Percentiles rank a stretch among this genome's conserved stretches.
Conservation (phyloP, 2,329 filamentous ascomycete genomes). For the Fusarium austroafricanum region DNA sequence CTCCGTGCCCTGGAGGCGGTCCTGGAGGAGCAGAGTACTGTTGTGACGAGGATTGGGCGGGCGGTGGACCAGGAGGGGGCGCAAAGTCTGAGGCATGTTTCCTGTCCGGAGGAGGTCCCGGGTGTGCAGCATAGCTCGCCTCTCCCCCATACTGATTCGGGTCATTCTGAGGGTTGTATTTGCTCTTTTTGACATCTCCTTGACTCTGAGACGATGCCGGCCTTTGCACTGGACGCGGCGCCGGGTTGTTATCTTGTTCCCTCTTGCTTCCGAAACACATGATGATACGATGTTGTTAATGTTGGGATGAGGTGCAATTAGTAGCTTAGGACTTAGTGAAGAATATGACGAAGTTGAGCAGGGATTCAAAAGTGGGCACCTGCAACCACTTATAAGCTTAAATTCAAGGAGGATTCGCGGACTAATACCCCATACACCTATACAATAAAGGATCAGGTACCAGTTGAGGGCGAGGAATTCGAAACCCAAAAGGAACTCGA, state of each 20-base stretch:
- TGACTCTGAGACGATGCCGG: slow-evolving; percentile 45
- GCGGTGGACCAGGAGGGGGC: slow-evolving; percentile 47
- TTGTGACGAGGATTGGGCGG: slow-evolving; percentile 31
- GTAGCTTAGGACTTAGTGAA: not conserved
- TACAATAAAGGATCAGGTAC: not conserved
- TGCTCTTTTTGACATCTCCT: slow-evolving; percentile 46
- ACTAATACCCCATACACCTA: not conserved
- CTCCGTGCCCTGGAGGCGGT: slow-evolving; percentile 14
- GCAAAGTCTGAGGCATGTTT: slow-evolving; percentile 45
- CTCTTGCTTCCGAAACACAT: slow-evolving; percentile 66
- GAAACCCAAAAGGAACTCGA: not conserved
- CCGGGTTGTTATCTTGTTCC: slow-evolving; percentile 53
- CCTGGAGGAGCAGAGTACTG: slow-evolving; percentile 44
- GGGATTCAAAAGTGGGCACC: slow-evolving; percentile 24
- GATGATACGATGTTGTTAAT: slow-evolving; percentile 2
- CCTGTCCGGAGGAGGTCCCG: slow-evolving; percentile 26
- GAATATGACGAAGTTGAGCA: slow-evolving; percentile 26
- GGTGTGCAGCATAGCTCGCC: slow-evolving; percentile 40
- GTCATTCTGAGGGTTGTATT: slow-evolving; percentile 43
- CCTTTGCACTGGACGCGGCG: slow-evolving; percentile 54
- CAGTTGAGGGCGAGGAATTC: not conserved
- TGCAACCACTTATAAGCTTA: slow-evolving; percentile 36
- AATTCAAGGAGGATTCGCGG: slow-evolving; percentile 6
- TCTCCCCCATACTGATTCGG: slow-evolving; percentile 32
- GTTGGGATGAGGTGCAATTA: slow-evolving; percentile 1